Evolutionary conservation across 1,284 basidiomycete genomes (phyloP), one percentile per base, ranked within the genome.

Genomic region (Puccinia sorghi): DNA sequence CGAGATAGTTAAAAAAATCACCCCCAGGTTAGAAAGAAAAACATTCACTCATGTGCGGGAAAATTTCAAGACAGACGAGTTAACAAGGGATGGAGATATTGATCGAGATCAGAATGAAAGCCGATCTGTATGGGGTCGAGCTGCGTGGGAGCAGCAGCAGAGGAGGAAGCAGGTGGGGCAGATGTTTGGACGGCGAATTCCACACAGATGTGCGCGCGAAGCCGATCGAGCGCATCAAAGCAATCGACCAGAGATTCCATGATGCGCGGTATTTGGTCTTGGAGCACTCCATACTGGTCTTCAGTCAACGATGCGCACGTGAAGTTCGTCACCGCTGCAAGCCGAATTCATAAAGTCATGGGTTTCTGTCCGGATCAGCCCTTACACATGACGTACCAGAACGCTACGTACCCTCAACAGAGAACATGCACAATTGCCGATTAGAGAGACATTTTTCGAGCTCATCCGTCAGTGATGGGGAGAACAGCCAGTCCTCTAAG

Each of bases 201-300:
- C 5, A 25, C n/a, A 20, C 74, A 76, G 32, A 69, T 69, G 8
- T 48, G 88, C 0, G 81, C 81, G 77, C 88, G 87, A 80, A 90
- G 90, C 37, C 87, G 87, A 80, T 93, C 91, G 13, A 93, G 84
- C 1, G 89, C 90, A 1, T 84, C 83, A 22, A 92, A 87, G 85
- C 90, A 92, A 2, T 88, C 87, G 20, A 91, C 83, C 81, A 93
- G 86, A 0, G 90, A 90, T 84, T 93, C 92, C 11, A 94, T 84
- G 27, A 92, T 89, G 74, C 89, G 89, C 0, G 92, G 91, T 37
- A 93, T 92, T 83, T 93, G 91, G 7, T 90, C 87, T 83, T 94
- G 93, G 8, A 93, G 91, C 64, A 90, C 88, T 13, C 93, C 93
- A 82, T 91, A 93, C 37, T 88, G 87, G 84, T 94, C 93, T 84